These are phyloP conservation scores for Solanum infundibuliforme DNA, from an alignment of 257 asterid species.

Conservation along the genomic window DNA sequence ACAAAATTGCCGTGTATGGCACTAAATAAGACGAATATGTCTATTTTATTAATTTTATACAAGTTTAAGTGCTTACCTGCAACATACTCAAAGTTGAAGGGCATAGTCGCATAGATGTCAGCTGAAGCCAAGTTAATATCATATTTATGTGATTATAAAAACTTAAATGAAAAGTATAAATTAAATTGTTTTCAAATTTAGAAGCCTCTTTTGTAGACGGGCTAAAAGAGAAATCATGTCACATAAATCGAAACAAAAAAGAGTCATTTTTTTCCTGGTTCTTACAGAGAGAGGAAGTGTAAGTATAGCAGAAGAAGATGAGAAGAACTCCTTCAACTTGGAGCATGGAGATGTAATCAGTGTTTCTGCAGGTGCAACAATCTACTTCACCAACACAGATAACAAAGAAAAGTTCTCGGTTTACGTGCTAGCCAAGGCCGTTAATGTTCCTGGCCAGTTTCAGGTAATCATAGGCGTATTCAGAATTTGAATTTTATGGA, in stretches of 20 bases:
- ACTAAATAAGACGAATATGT: too few species aligned
- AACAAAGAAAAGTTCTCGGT: constrained; percentile 16
- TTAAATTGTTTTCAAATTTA: too few species aligned
- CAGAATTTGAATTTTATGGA: too few species aligned
- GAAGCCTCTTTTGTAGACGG: too few species aligned
- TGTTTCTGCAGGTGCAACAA: constrained; percentile 26
- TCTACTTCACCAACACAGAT: constrained; percentile 18
- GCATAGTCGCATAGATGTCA: too few species aligned
- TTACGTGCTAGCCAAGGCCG: constrained; percentile 23
- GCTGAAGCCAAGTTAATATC: too few species aligned
- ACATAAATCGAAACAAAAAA: background rate
- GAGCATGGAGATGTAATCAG: constrained; percentile 23
- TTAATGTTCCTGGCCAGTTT: constrained; percentile 24
- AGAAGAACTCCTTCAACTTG: constrained; percentile 23
- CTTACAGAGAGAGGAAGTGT: constrained; percentile 23
- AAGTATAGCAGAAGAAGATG: constrained; percentile 3
- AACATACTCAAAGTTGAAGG: too few species aligned
- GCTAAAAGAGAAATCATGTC: background rate
- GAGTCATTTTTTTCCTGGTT: background rate
- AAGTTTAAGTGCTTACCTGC: too few species aligned
- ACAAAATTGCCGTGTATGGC: too few species aligned
- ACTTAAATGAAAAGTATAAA: too few species aligned
- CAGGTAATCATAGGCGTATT: constrained; percentile 5
- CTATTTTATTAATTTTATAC: too few species aligned
- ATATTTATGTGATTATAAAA: background rate